Base-by-base conservation (phyloP, 305 asterid species). In the Solanum hybrid region DNA sequence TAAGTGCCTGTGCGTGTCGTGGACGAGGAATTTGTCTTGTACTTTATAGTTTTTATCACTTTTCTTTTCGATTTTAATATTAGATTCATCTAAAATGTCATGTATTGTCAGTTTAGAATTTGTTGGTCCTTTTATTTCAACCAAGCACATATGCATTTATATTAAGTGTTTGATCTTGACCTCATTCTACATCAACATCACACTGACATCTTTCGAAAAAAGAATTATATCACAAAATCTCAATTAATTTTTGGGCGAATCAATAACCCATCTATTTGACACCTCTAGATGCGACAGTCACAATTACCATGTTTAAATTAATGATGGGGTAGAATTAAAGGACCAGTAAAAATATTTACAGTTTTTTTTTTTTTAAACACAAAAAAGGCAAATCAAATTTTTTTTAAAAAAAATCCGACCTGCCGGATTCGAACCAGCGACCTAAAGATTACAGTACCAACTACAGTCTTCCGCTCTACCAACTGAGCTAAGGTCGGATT, bases 381-480 rank as follows among this genome's bases (percentile, higher is more conserved):
- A n/a, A 64, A 22, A 64, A 22, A 8, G 28, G 24, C 12, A 8
- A 22, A 64, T n/a, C n/a, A n/a, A n/a, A n/a, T n/a, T n/a, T n/a
- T n/a, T n/a, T n/a, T n/a, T 64, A 1, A 64, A 64, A 8, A 22
- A 14, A 11, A 35, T 85, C 88, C 88, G 88, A 85, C 88, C 88
- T 84, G 76, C 76, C 88, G 96, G 97, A 95, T 93, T 94, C 96
- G 97, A 95, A 93, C 97, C 98, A 95, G 97, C 93, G 95, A 95
- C 98, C 98, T 94, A 95, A 94, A 57, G 96, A 95, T 94, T 24
- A 64, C 74, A n/a, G 74, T 29, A 67, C 14, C 74, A n/a, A 94
- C 98, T 96, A 95, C 98, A 97, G 98, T 97, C 98, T 95, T 95
- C 99, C 99, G 99, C 99, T 96, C 98, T 96, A 92, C 98, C 98